A percentile compares a stretch with the other conserved stretches of the same genome.
Evolutionary conservation across 345 rosid species (phyloP).

Genomic region (Diplotaxis tenuifolia): DNA sequence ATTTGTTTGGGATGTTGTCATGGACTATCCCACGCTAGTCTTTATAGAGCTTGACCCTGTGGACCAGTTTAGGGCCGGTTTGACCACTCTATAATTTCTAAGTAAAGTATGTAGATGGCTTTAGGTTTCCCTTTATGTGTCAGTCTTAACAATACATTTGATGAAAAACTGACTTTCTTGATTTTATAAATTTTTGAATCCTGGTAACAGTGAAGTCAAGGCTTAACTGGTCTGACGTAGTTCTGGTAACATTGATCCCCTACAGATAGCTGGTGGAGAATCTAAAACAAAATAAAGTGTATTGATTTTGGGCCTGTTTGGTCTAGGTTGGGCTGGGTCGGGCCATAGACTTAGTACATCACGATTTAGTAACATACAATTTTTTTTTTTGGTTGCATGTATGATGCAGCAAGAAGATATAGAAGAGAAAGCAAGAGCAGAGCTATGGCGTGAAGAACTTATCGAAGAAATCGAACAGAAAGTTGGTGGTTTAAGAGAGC

Average conservation of each 20-base stretch:
- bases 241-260: neutral
- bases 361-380: neutral
- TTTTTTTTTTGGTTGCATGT: neutral
- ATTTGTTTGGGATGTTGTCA: neutral
- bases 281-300: neutral
- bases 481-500: constrained; percentile 72
- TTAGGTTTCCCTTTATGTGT: neutral
- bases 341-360: neutral
- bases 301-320: neutral
- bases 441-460: constrained; percentile 89
- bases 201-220: neutral
- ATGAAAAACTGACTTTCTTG: neutral
- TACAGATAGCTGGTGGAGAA: neutral
- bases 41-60: neutral
- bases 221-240: neutral
- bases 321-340: neutral
- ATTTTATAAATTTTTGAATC: neutral
- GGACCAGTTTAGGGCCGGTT: neutral
- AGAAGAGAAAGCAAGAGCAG: constrained; percentile 83
- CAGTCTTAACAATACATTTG: neutral
- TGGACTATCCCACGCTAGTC: neutral
- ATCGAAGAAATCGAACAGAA: constrained; percentile 94
- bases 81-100: neutral
- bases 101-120: neutral
- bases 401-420: constrained; percentile 81